These are phyloP conservation scores for Conticribra weissflogii DNA, from an alignment of 108 stramenopile species.

Conservation along the genomic window DNA sequence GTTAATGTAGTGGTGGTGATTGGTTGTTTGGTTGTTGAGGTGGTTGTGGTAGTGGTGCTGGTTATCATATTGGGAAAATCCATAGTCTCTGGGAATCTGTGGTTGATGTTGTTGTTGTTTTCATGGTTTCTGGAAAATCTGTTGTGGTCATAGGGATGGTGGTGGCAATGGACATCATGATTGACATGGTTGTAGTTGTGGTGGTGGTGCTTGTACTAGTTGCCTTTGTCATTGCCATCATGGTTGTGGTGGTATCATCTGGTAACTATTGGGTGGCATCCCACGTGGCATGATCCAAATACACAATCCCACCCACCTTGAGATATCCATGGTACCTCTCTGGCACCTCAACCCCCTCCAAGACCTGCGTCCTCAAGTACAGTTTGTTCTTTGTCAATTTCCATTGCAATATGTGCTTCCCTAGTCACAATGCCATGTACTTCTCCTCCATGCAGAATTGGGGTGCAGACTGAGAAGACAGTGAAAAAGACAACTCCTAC, in stretches of 20 bases:
- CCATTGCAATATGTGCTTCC: conserved; percentile 35
- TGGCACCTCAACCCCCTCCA: conserved; percentile 30
- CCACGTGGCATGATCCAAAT: conserved; percentile 13
- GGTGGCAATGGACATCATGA: conserved; percentile 3
- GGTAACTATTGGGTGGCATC: not conserved
- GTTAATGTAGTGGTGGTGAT: not conserved
- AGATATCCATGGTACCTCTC: conserved; percentile 30
- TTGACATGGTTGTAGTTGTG: too few relatives aligned
- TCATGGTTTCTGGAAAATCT: too few relatives aligned
- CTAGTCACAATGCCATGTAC: conserved; percentile 19
- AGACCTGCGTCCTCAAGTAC: conserved; percentile 16
- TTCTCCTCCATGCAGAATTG: conserved; percentile 26
- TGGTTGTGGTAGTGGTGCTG: not conserved
- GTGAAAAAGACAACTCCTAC: conserved; percentile 34
- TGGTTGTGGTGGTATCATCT: not conserved
- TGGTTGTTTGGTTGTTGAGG: not conserved
- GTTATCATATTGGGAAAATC: conserved; percentile 3
- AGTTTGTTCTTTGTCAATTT: conserved; percentile 39
- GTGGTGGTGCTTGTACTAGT: not conserved
- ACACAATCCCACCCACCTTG: conserved; percentile 44
- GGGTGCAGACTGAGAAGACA: conserved; percentile 31
- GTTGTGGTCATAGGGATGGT: conserved; percentile 19
- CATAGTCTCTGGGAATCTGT: not conserved
- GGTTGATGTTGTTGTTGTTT: too few relatives aligned
- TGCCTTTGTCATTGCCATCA: not conserved